phyloP scores from a whole-genome alignment of 306 rosid species.

The Castanea sativa region DNA sequence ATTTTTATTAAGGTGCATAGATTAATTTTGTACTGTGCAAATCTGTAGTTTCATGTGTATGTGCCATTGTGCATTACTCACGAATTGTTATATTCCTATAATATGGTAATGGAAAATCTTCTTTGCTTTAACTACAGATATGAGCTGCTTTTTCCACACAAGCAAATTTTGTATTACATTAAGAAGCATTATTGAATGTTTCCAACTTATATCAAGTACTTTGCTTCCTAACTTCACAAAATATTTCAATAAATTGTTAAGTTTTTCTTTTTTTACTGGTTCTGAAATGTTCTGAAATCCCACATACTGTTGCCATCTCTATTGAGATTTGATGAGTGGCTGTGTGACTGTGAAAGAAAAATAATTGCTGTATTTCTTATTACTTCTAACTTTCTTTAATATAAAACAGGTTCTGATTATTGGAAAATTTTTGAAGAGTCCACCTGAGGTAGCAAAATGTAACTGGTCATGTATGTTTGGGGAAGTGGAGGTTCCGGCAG shows the following conservation, averaged over 20 bases:
- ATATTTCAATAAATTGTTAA: background rate
- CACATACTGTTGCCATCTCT: background rate
- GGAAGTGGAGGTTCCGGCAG: conserved; percentile 88
- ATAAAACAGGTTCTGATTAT: conserved; percentile 63
- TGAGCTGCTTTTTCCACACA: conserved; percentile 13
- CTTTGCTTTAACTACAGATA: background rate
- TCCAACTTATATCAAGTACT: background rate
- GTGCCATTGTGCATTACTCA: too few species aligned
- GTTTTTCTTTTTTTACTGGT: background rate
- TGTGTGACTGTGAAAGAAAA: background rate
- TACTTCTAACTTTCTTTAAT: conserved; percentile 19
- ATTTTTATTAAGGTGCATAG: background rate
- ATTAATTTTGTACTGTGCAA: background rate
- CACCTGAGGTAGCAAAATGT: conserved; percentile 34
- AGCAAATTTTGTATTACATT: conserved; percentile 13
- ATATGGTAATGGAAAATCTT: background rate
- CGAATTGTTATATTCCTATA: background rate
- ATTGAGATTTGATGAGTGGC: background rate
- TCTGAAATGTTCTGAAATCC: background rate
- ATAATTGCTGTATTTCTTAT: background rate
- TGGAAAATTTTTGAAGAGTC: conserved; percentile 64
- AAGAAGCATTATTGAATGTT: conserved; percentile 7
- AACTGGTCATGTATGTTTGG: conserved; percentile 95
- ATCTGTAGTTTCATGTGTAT: background rate
- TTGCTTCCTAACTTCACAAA: background rate